phyloP scores from a whole-genome alignment of 2,329 filamentous ascomycete species.

The Byssochlamys sp. region DNA sequence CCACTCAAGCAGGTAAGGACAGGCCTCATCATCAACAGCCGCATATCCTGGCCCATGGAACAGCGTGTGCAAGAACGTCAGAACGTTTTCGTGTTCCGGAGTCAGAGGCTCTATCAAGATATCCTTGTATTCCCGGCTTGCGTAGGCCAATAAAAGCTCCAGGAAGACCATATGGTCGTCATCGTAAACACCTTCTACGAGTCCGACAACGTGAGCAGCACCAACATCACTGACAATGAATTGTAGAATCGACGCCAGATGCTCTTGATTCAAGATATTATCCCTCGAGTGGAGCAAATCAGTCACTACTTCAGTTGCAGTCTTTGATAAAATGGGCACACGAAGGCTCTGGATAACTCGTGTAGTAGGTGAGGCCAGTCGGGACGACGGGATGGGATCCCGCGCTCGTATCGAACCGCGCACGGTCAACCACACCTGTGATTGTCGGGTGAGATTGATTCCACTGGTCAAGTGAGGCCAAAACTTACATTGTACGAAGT shows the following conservation, averaged over 20 bases:
- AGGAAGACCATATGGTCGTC: constrained; percentile 31
- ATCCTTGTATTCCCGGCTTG: constrained; percentile 20
- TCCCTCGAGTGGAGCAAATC: constrained; percentile 23
- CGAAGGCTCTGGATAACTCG: constrained; percentile 18
- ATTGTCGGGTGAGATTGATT: background rate
- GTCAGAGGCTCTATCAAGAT: constrained; percentile 23
- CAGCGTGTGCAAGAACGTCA: constrained; percentile 28
- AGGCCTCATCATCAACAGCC: constrained; percentile 30
- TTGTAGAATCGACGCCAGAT: constrained; percentile 20
- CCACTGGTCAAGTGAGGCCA: background rate
- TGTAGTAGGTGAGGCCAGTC: constrained; percentile 14
- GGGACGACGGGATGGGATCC: constrained; percentile 11
- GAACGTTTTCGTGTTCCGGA: constrained; percentile 23
- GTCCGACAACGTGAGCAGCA: constrained; percentile 20
- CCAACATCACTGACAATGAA: constrained; percentile 27
- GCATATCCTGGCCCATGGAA: constrained; percentile 33
- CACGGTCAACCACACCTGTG: constrained; percentile 27
- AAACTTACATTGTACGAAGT: constrained; percentile 27
- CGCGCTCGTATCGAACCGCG: constrained; percentile 16
- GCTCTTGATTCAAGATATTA: constrained; percentile 16
- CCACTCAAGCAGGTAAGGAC: constrained; percentile 31
- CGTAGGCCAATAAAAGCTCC: constrained; percentile 31
- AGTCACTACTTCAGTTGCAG: constrained; percentile 25
- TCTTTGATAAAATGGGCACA: constrained; percentile 17
- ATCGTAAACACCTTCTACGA: constrained; percentile 28